Evolutionary conservation across 163 green algal genomes (phyloP), one percentile per base, ranked within the genome.

Genomic region (Coccomyxa subellipsoidea): DNA sequence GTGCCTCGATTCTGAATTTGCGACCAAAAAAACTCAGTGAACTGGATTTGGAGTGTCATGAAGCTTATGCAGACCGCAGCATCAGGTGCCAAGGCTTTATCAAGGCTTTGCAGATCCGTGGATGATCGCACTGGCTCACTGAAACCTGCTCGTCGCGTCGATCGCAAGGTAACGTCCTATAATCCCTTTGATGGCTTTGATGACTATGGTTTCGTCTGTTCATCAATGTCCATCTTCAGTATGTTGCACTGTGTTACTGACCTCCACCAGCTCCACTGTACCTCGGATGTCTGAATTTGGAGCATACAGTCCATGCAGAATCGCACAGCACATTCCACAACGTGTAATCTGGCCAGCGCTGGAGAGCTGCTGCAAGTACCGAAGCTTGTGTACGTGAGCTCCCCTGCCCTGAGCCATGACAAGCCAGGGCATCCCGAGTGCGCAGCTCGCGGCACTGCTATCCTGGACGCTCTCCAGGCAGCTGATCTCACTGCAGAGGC

Each of bases 361-460:
- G 5, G 15, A 59, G 47, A 59, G 3, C 47, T 59, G 3, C 47
- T 59, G 23, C 3, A 59, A 27, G 47, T 59, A 1, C 66, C 66
- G 10, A 73, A 73, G 7, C 66, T 73, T 36, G n/a, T 73, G 2
- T 73, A 73, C 7, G n/a, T n/a, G 29, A 73, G 66, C 66, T 73
- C 66, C 66, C 27, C 66, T 35, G 66, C 66, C 27, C 66, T 18
- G 66, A 73, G 66, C 66, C 66, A 73, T 7, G 66, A 73, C 66
- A 32, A 23, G 29, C 66, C n/a, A 18, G 66, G 66, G 10, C 66
- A 73, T 40, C 38, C 85, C 12, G 89, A 92, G 75, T 91, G 84
- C 32, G 85, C 88, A n/a, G 89, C 84, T 15, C 81, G 89, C 0
- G 69, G 90, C 25, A 79, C 81, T 8, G 85, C 89, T 25, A 92